A percentile compares a stretch with the other conserved stretches of the same genome.
Evolutionary conservation across 2,329 filamentous ascomycete species (phyloP).

Genomic region (Leptographium procerum): DNA sequence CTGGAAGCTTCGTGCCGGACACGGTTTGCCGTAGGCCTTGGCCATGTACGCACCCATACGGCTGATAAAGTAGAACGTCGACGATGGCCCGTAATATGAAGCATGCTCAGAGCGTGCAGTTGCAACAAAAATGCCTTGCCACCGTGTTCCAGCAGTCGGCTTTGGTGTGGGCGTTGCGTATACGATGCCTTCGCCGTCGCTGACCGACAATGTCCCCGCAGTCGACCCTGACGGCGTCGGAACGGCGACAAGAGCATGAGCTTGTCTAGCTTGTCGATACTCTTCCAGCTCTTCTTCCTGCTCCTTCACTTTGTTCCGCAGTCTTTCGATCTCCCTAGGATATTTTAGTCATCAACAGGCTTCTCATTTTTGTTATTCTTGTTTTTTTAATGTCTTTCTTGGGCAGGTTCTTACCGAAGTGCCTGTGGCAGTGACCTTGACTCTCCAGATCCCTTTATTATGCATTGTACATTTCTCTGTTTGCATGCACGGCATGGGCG

Average conservation of each 20-base stretch:
- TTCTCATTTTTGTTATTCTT: conserved; percentile 1
- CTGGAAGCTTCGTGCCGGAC: conserved; percentile 4
- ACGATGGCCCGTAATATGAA: conserved; percentile 32
- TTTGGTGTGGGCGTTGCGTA: neutral
- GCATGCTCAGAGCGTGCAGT: conserved; percentile 23
- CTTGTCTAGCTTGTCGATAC: neutral
- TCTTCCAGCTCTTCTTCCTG: neutral
- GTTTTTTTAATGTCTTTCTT: no score
- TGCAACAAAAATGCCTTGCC: conserved; percentile 23
- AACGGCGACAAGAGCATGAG: neutral
- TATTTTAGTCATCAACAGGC: neutral
- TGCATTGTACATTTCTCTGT: neutral
- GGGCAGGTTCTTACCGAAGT: neutral
- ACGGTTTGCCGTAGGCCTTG: conserved; percentile 19
- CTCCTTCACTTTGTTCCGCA: neutral
- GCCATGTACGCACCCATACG: conserved; percentile 27
- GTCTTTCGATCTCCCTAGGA: neutral
- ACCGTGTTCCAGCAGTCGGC: conserved; percentile 4
- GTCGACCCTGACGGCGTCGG: neutral
- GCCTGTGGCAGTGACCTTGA: conserved; percentile 6
- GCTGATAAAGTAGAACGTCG: conserved; percentile 31
- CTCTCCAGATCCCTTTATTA: neutral
- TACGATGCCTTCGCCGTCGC: neutral
- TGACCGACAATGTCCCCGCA: neutral
- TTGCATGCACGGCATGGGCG: conserved; percentile 4